Base-by-base conservation (phyloP, 495 filamentous ascomycete genomes). In the Tuber indicum region DNA sequence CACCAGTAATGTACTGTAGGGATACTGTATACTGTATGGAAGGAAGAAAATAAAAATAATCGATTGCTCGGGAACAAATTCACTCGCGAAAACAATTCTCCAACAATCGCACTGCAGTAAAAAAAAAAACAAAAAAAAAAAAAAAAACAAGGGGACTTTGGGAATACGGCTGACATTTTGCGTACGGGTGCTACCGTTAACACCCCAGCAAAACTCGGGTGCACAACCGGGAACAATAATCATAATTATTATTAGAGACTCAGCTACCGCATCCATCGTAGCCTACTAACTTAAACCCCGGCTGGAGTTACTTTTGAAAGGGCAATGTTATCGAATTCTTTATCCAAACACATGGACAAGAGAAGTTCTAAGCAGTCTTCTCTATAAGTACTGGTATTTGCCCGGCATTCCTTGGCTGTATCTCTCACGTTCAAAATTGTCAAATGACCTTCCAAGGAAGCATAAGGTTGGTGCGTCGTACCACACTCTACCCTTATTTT, bases 211-310 rank as follows among this genome's bases (percentile, higher is more conserved):
- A 66, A 36, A 32, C 17, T 66, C 32, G 58, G 58, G 58, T 8
- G 58, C 58, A 4, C 58, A 66, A 66, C 58, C 4, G 26, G 47
- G 4, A 66, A 36, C 16, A 36, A 36, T 36, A 36, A 66, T 58
- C 52, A n/a, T 58, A 26, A 58, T 58, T 58, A 58, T 66, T 66
- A 66, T 66, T 66, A 19, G 58, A 66, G 26, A 66, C 58, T 36
- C 58, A 66, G 58, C 58, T 66, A 32, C 58, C 32, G 26, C 58
- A 66, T 19, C 58, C 32, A 17, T 66, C 58, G 14, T 17, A 36
- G 58, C n/a, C 52, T 16, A 32, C n/a, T 16, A 32, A 43, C 42
- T 43, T 6, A 43, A 32, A 62, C 2, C 14, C 14, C 58, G 58
- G 58, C 16, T 36, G 26, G 58, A 66, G 58, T 36, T 36, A 66